phyloP scores from a whole-genome alignment of 345 rosid genomes.

The Rubroshorea leprosula region DNA sequence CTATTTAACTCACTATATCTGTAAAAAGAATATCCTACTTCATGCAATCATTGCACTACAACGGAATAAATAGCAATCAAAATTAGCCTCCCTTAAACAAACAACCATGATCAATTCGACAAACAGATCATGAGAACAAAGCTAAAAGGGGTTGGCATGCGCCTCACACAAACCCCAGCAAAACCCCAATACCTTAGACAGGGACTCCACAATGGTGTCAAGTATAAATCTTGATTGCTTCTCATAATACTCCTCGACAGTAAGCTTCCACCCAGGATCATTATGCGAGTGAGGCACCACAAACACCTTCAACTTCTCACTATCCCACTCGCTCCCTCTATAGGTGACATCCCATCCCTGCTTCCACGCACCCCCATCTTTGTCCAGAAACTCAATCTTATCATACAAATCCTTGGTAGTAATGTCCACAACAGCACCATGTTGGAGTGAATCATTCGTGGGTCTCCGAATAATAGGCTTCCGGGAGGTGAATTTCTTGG shows the following conservation, averaged over 20 bases:
- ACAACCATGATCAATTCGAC: neutral
- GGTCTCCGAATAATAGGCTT: conserved; percentile 25
- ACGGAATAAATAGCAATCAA: neutral
- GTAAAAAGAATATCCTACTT: neutral
- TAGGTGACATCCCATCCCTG: conserved; percentile 90
- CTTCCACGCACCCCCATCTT: conserved; percentile 91
- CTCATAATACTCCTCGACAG: conserved; percentile 94
- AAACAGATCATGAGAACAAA: neutral
- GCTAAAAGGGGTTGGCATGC: too few relatives aligned
- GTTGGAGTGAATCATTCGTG: neutral
- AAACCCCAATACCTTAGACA: conserved; percentile 56
- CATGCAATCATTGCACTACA: neutral
- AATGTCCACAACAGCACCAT: conserved; percentile 63
- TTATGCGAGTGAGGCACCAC: conserved; percentile 98
- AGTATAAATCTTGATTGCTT: conserved; percentile 73
- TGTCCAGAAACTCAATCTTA: conserved; percentile 75
- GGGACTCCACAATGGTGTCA: conserved; percentile 75
- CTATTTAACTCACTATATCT: neutral
- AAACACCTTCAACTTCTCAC: conserved; percentile 73
- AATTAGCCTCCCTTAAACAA: neutral
- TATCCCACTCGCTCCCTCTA: conserved; percentile 81
- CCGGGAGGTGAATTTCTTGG: conserved; percentile 24
- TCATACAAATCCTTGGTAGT: conserved; percentile 86
- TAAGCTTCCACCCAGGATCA: conserved; percentile 97
- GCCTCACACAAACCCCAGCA: neutral